Percentiles rank a stretch among this genome's conserved stretches.
These are phyloP conservation scores for Boletellus dicymbophilus DNA, from an alignment of 1,284 basidiomycete genomes.

Conservation along the genomic window DNA sequence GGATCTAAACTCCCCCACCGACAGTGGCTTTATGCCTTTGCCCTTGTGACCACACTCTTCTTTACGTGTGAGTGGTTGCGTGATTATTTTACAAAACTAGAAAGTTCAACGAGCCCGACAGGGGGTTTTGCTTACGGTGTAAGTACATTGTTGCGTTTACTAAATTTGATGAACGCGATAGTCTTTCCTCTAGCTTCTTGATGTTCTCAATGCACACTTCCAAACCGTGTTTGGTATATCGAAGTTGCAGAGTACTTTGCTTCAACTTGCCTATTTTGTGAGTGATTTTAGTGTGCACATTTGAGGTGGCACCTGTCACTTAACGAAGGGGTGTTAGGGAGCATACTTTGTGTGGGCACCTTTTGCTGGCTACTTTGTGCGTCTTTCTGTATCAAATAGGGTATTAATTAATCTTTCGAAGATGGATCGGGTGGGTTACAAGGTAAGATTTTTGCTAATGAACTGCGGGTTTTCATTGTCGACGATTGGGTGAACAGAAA, in stretches of 20 bases:
- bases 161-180: background rate
- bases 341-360: conserved; percentile 71
- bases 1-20: conserved; percentile 48
- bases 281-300: conserved; percentile 13
- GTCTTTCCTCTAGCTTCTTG: conserved; percentile 58
- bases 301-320: background rate
- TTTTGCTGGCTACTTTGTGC: conserved; percentile 56
- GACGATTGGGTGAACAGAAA: conserved; percentile 38
- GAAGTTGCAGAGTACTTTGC: conserved; percentile 78
- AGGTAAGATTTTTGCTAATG: too few relatives aligned
- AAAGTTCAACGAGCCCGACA: conserved; percentile 15
- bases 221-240: conserved; percentile 71
- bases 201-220: conserved; percentile 85
- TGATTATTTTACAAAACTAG: conserved; percentile 9
- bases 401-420: conserved; percentile 27
- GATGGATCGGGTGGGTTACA: conserved; percentile 64
- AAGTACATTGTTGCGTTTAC: conserved; percentile 19
- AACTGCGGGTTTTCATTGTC: background rate
- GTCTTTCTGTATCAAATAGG: conserved; percentile 14
- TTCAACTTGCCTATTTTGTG: conserved; percentile 86
- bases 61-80: conserved; percentile 67
- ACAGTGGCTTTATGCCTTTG: conserved; percentile 61
- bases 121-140: conserved; percentile 78
- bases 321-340: conserved; percentile 38
- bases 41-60: conserved; percentile 77